Conservation (phyloP, 192 early-diverging fungal species). For the Backusella parvicylindrica region DNA sequence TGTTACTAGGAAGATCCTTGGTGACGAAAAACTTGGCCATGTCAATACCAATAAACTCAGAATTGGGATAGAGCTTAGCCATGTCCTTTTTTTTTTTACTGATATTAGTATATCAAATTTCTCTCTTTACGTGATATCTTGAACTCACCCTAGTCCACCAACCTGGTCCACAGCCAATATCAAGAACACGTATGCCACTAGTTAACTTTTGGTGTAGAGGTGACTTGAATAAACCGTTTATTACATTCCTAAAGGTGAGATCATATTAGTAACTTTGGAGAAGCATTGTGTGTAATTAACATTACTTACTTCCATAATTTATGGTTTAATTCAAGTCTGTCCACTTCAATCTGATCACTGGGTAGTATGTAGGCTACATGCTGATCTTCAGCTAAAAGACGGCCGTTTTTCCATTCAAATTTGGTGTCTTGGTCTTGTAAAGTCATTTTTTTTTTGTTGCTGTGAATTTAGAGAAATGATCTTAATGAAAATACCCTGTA, state of each 20-base stretch:
- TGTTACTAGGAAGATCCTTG: slow-evolving; percentile 15
- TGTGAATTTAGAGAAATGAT: background rate
- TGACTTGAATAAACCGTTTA: slow-evolving; percentile 22
- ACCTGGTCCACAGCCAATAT: slow-evolving; percentile 38
- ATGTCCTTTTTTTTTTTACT: slow-evolving; percentile 23
- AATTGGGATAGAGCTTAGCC: slow-evolving; percentile 32
- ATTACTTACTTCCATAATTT: slow-evolving; percentile 24
- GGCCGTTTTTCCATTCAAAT: slow-evolving; percentile 10
- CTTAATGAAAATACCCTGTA: background rate
- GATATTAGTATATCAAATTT: background rate
- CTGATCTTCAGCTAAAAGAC: slow-evolving; percentile 11
- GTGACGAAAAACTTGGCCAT: slow-evolving; percentile 28
- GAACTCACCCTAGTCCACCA: slow-evolving; percentile 29
- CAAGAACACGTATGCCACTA: slow-evolving; percentile 28
- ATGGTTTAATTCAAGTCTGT: slow-evolving; percentile 26
- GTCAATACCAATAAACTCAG: slow-evolving; percentile 33
- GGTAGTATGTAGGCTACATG: slow-evolving; percentile 26
- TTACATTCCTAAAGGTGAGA: background rate
- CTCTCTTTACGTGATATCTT: background rate
- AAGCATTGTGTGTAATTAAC: background rate
- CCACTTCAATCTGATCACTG: slow-evolving; percentile 24
- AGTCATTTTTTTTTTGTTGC: background rate
- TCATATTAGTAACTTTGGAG: background rate
- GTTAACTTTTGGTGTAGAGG: slow-evolving; percentile 24
- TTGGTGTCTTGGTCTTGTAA: background rate